A percentile compares a stretch with the other conserved stretches of the same genome.
Conservation (phyloP, 805 yeast genomes). For the Kregervanrija delftensis region DNA sequence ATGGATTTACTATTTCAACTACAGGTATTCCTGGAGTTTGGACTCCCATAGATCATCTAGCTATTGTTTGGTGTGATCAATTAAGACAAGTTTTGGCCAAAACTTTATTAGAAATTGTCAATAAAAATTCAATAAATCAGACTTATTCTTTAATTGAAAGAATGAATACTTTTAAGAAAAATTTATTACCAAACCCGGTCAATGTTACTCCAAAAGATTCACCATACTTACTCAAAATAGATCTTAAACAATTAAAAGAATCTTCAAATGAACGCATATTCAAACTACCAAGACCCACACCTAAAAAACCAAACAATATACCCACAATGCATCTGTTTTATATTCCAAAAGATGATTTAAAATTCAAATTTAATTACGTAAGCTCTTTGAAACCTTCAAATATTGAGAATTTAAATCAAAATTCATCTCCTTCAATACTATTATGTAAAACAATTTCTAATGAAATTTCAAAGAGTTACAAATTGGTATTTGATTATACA, state of each 20-base stretch:
- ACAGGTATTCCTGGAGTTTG: constrained; percentile 87
- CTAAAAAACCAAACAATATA: constrained; percentile 9
- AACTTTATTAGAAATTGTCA: constrained; percentile 53
- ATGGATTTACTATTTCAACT: constrained; percentile 80
- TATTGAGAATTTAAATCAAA: constrained; percentile 17
- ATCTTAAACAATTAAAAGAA: constrained; percentile 26
- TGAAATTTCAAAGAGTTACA: constrained; percentile 9
- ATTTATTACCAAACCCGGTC: constrained; percentile 53
- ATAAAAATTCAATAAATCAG: constrained; percentile 36
- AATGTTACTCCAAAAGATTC: constrained; percentile 9
- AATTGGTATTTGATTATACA: constrained; percentile 32
- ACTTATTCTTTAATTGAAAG: constrained; percentile 50
- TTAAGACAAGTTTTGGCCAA: constrained; percentile 57
- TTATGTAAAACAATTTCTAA: constrained; percentile 22
- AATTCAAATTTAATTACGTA: constrained; percentile 24
- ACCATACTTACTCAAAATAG: constrained; percentile 24
- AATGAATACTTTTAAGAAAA: constrained; percentile 47
- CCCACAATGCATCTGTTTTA: constrained; percentile 30
- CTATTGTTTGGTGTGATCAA: constrained; percentile 95
- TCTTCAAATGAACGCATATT: constrained; percentile 25
- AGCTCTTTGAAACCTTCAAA: constrained; percentile 25
- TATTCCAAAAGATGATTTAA: constrained; percentile 24
- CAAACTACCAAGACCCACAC: constrained; percentile 18
- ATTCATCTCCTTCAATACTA: constrained; percentile 22
- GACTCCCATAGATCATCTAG: constrained; percentile 92